Evolutionary conservation across 208 protist genomes (phyloP).

Genomic region (Leishmania guyanensis): DNA sequence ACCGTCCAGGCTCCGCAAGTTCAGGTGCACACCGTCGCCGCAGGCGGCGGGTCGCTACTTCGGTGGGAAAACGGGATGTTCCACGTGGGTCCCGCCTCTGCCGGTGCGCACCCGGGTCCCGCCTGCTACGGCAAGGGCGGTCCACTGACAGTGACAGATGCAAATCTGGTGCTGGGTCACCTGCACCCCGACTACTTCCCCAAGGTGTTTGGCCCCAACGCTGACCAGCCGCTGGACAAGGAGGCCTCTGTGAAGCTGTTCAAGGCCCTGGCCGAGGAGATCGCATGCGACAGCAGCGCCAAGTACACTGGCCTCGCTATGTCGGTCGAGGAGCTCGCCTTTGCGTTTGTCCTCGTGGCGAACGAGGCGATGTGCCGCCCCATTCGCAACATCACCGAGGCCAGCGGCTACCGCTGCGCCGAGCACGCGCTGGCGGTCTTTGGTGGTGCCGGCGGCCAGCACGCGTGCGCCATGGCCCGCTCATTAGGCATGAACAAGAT

Average conservation of each 20-base stretch:
- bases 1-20: conserved; percentile 94
- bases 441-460: conserved; percentile 94
- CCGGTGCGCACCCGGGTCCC: conserved; percentile 87
- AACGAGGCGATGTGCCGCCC: conserved; percentile 97
- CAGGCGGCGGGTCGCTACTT: conserved; percentile 94
- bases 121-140: conserved; percentile 96
- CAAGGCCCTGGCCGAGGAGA: conserved; percentile 50
- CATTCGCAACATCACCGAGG: conserved; percentile 93
- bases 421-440: conserved; percentile 93
- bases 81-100: conserved; percentile 93
- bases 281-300: conserved; percentile 39
- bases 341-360: conserved; percentile 93
- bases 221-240: conserved; percentile 63
- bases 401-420: conserved; percentile 84
- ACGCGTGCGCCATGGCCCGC: conserved; percentile 93
- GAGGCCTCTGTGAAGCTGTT: conserved; percentile 64
- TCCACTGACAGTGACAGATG: conserved; percentile 93
- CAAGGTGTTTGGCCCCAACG: conserved; percentile 93
- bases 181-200: conserved; percentile 93
- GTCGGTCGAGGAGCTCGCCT: conserved; percentile 86
- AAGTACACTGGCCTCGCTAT: conserved; percentile 26
- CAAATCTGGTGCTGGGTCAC: conserved; percentile 94
- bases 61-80: conserved; percentile 91
- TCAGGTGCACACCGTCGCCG: conserved; percentile 96
- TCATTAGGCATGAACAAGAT: conserved; percentile 81